phyloP scores from a whole-genome alignment of 495 filamentous ascomycete genomes.

The Penicillium parvum region DNA sequence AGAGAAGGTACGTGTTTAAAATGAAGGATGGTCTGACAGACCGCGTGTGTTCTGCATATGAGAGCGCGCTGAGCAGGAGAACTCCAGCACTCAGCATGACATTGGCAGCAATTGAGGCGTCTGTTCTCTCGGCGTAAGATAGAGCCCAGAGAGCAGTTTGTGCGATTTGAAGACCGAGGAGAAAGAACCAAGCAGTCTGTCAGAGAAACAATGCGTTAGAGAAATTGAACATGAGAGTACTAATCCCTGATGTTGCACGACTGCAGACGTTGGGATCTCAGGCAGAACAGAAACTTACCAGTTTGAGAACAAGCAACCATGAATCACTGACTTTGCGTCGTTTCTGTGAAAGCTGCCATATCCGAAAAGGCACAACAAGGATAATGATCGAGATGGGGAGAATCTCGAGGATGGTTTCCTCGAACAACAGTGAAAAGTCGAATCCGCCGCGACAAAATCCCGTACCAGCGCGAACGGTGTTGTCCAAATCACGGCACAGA shows the following conservation, averaged over 20 bases:
- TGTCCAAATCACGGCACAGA: slow-evolving; percentile 36
- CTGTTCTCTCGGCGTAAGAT: slow-evolving; percentile 27
- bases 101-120: slow-evolving; percentile 45
- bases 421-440: slow-evolving; percentile 60
- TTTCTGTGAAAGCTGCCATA: slow-evolving; percentile 41
- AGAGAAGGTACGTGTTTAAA: slow-evolving; percentile 55
- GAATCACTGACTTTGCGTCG: slow-evolving; percentile 43
- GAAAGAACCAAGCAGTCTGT: slow-evolving; percentile 39
- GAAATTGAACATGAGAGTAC: no score
- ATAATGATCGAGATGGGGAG: slow-evolving; percentile 48
- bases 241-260: neutral
- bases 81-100: slow-evolving; percentile 39
- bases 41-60: slow-evolving; percentile 53
- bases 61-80: slow-evolving; percentile 43
- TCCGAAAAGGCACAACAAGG: slow-evolving; percentile 41
- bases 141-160: slow-evolving; percentile 47
- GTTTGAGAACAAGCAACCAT: slow-evolving; percentile 36
- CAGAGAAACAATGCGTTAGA: slow-evolving; percentile 3
- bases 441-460: slow-evolving; percentile 46
- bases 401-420: slow-evolving; percentile 51
- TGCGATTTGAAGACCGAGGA: slow-evolving; percentile 41
- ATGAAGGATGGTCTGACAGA: slow-evolving; percentile 56
- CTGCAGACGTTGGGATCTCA: neutral
- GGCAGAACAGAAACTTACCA: slow-evolving; percentile 29
- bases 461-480: slow-evolving; percentile 41